Base-by-base conservation (phyloP, 1,284 basidiomycete species). In the Leccinum angustisporum region DNA sequence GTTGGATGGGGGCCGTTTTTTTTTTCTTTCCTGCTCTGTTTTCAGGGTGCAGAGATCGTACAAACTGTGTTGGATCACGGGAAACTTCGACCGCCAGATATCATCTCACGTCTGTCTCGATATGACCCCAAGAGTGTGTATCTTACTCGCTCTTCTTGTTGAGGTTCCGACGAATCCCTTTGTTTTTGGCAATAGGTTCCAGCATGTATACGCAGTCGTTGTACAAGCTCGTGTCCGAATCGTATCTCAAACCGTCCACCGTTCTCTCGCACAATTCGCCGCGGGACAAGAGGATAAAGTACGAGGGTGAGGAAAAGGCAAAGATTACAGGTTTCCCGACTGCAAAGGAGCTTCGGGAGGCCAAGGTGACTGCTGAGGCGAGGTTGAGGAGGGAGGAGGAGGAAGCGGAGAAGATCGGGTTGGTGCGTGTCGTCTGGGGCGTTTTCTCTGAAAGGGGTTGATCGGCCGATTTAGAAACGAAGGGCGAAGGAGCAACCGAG, bases 11-110 rank as follows among this genome's bases (percentile, higher is more conserved):
- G 38, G 30, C 18, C 5, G 0, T 4, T 4, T 27, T 21, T 10
- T 13, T 50, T 25, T 50, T 8, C 25, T 25, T 25, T 50, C 14
- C 25, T 50, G n/a, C 31, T 43, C 16, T 21, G 16, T 59, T 1
- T 5, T 11, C 57, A 95, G 92, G 91, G 84, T 5, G 83, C 86
- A 53, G 85, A 90, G 60, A 85, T 96, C 61, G 79, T 96, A 16
- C 86, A 88, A 66, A 77, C 87, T 33, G 79, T 97, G 43, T 78
- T 97, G 58, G 85, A 94, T 69, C 90, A 94, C 70, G 95, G 95
- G 50, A 96, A 96, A 75, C 83, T 97, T 67, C 85, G 86, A 57
- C 83, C 88, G 8, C 86, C 85, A 68, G 89, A 93, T 63, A 85
- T 95, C 54, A 73, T 93, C 31, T 77, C 81, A 13, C 72, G 79